phyloP scores from a whole-genome alignment of 176 grass and related monocot genomes.

The Eleusine coracana region DNA sequence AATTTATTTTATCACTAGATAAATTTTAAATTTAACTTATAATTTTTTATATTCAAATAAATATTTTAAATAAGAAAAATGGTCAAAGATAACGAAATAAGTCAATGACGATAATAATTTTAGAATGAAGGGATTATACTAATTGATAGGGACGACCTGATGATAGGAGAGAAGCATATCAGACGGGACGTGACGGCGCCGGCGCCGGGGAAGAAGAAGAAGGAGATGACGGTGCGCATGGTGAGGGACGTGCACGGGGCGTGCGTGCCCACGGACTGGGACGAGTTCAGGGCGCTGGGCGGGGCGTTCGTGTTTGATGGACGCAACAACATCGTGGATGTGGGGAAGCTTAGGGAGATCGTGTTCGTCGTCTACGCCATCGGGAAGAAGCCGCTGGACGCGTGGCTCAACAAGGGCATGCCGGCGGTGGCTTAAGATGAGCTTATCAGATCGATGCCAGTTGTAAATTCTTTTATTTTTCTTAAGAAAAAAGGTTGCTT shows the following conservation, averaged over 20 bases:
- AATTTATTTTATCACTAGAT: too few species aligned
- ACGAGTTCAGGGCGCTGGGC: constrained; percentile 59
- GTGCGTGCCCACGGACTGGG: constrained; percentile 69
- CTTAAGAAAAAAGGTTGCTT: neutral
- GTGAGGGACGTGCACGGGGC: constrained; percentile 57
- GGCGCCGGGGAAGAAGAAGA: neutral
- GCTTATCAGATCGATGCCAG: too few species aligned
- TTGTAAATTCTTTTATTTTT: neutral
- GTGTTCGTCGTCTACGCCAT: constrained; percentile 67
- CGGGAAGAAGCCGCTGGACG: constrained; percentile 53
- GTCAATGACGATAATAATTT: too few species aligned
- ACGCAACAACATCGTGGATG: constrained; percentile 49
- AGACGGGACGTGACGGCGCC: constrained; percentile 36
- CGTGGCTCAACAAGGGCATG: constrained; percentile 43
- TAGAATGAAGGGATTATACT: too few species aligned
- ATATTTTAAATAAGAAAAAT: too few species aligned
- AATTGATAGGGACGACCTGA: constrained; percentile 38
- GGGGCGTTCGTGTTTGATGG: constrained; percentile 58
- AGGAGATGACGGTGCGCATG: constrained; percentile 46
- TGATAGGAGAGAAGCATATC: constrained; percentile 57
- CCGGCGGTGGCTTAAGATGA: constrained; percentile 46
- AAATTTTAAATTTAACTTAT: too few species aligned
- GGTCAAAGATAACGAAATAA: too few species aligned
- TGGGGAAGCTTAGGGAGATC: constrained; percentile 55
- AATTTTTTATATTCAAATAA: too few species aligned